These are phyloP conservation scores for Hyparrhenia diplandra DNA, from an alignment of 176 grass and related monocot species.

Conservation along the genomic window DNA sequence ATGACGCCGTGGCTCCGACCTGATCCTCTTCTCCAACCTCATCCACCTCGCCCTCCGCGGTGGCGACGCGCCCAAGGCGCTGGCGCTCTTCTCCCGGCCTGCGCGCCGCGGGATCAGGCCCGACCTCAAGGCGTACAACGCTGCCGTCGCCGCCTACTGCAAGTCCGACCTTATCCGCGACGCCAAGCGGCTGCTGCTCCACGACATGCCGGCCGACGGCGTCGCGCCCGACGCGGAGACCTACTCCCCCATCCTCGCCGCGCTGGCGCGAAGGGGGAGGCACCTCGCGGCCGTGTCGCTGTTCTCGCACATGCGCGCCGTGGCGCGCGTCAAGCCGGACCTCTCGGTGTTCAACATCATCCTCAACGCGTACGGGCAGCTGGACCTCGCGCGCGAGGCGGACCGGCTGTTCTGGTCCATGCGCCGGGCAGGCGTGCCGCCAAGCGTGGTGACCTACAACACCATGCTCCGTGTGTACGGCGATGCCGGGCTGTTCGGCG, in stretches of 20 bases:
- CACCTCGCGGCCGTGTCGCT: slow-evolving; percentile 82
- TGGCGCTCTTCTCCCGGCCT: slow-evolving; percentile 86
- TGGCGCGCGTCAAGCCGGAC: slow-evolving; percentile 61
- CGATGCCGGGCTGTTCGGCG: slow-evolving; percentile 83
- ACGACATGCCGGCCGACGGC: slow-evolving; percentile 62
- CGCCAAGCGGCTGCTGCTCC: slow-evolving; percentile 59
- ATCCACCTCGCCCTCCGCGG: slow-evolving; percentile 69
- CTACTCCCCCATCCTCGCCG: slow-evolving; percentile 76
- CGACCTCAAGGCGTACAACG: slow-evolving; percentile 83
- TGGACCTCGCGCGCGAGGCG: slow-evolving; percentile 74
- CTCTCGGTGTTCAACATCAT: slow-evolving; percentile 83
- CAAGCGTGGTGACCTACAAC: slow-evolving; percentile 85
- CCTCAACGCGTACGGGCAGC: slow-evolving; percentile 86
- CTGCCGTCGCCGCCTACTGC: slow-evolving; percentile 60
- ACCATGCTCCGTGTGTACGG: slow-evolving; percentile 96
- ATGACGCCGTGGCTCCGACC: slow-evolving; percentile 55
- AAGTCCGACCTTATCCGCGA: slow-evolving; percentile 61
- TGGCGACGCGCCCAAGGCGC: slow-evolving; percentile 66
- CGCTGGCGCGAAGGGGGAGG: slow-evolving; percentile 58
- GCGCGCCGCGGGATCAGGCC: slow-evolving; percentile 48
- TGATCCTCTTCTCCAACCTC: slow-evolving; percentile 79
- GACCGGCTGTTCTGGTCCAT: slow-evolving; percentile 93
- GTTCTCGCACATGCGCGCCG: slow-evolving; percentile 75
- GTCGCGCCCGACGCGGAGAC: slow-evolving; percentile 63
- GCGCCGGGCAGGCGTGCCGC: slow-evolving; percentile 57